Evolutionary conservation across 2,329 filamentous ascomycete genomes (phyloP).

Genomic region (Pseudopyrenochaeta lycopersici): DNA sequence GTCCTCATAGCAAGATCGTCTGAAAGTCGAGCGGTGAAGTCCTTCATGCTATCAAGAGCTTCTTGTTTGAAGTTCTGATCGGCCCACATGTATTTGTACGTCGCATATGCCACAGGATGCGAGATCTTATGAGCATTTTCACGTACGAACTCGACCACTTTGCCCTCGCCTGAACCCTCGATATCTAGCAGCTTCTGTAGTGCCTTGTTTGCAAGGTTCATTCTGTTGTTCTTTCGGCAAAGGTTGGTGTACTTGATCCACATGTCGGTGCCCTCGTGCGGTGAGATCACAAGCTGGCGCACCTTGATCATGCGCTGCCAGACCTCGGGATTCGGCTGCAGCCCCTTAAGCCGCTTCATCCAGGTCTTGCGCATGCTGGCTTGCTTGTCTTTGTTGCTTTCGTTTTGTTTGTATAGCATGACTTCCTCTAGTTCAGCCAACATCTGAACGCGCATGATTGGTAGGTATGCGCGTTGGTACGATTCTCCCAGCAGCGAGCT

Average conservation of each 20-base stretch:
- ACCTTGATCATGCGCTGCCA: slow-evolving; percentile 99
- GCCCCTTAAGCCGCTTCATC: slow-evolving; percentile 94
- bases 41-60: slow-evolving; percentile 65
- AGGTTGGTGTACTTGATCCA: slow-evolving; percentile 99
- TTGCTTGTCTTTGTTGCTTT: slow-evolving; percentile 81
- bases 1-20: slow-evolving; percentile 63
- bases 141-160: slow-evolving; percentile 45
- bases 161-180: slow-evolving; percentile 37
- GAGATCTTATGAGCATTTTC: slow-evolving; percentile 58
- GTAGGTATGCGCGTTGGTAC: slow-evolving; percentile 95
- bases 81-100: slow-evolving; percentile 97
- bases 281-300: slow-evolving; percentile 87
- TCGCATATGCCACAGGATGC: slow-evolving; percentile 92
- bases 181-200: slow-evolving; percentile 81
- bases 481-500: slow-evolving; percentile 97
- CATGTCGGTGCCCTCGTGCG: slow-evolving; percentile 96
- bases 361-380: slow-evolving; percentile 91
- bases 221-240: slow-evolving; percentile 93
- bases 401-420: slow-evolving; percentile 94
- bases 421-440: slow-evolving; percentile 97
- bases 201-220: slow-evolving; percentile 94
- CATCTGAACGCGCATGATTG: slow-evolving; percentile 99
- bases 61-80: slow-evolving; percentile 55
- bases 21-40: slow-evolving; percentile 68
- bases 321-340: slow-evolving; percentile 95